Base-by-base conservation (phyloP, 2,329 filamentous ascomycete species). In the Ophiostoma ulmi region DNA sequence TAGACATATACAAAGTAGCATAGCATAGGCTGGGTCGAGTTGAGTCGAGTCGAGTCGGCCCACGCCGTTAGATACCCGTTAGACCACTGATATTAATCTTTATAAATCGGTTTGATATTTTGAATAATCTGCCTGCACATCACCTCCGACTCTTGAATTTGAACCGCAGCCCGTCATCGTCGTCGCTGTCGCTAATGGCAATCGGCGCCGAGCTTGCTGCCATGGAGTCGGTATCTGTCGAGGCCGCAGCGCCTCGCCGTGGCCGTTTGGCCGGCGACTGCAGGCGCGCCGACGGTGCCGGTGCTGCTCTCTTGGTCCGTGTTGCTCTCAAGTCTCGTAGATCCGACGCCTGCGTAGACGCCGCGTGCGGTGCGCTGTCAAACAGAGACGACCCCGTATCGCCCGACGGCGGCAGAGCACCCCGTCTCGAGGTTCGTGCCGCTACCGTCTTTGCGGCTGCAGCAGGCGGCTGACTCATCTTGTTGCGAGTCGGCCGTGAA, bases 91-190 rank as follows among this genome's bases (percentile, higher is more conserved):
- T 52, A 31, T 61, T 61, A 4, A 8, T 31, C 1, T n/a, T 10
- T 35, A 31, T 6, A 61, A 31, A 31, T 31, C 31, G 31, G 31
- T 31, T 31, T 17, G 5, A 63, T 44, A 39, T 14, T 22, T 38
- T 48, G 70, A 63, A 72, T 63, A 39, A 10, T 39, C 11, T 39
- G 38, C 11, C 38, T 55, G 55, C 55, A 1, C 44, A 38, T 31
- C 68, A 84, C 75, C 80, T 80, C 75, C 85, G 80, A 76, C 82
- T 83, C 39, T 84, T 82, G 76, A 88, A 88, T 70, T 81, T 81
- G 75, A 88, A 88, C 74, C 83, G 83, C 68, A 86, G 80, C 74
- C 84, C 85, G 71, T 87, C 86, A 64, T 87, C 86, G 44, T 87
- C 78, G 26, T 77, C 71, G 48, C 64, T 69, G 41, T 80, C 79